A percentile compares a stretch with the other conserved stretches of the same genome.
phyloP scores from a whole-genome alignment of 208 protist genomes.

The Phytomonas sp. region DNA sequence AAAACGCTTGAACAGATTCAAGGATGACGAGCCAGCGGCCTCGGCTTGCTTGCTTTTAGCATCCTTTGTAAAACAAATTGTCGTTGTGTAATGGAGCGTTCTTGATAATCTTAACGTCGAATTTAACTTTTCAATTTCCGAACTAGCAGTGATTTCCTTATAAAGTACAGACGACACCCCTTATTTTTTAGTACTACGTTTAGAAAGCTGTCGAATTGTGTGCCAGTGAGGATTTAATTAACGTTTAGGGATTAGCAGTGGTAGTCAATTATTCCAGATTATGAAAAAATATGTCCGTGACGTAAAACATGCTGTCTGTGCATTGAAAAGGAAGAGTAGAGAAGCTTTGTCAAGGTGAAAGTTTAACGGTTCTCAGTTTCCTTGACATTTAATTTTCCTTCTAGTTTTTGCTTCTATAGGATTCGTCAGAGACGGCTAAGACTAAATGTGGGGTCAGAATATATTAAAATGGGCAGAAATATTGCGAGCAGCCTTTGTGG shows the following conservation, averaged over 20 bases:
- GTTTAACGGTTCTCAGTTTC: too few species aligned
- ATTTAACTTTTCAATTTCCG: not conserved
- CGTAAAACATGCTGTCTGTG: not conserved
- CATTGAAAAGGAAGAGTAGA: too few species aligned
- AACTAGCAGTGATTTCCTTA: not conserved
- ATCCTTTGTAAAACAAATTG: not conserved
- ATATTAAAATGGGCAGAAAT: not conserved
- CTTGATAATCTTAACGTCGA: not conserved
- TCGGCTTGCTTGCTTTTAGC: not conserved
- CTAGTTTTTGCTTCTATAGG: not conserved
- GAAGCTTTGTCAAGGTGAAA: too few species aligned
- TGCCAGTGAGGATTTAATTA: not conserved
- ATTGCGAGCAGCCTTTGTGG: not conserved
- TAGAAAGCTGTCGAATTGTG: not conserved
- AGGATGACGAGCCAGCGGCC: not conserved
- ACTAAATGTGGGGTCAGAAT: not conserved
- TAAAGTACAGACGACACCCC: not conserved
- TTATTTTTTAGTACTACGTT: not conserved
- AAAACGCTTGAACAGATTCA: not conserved
- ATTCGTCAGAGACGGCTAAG: not conserved
- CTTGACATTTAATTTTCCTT: too few species aligned
- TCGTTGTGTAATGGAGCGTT: not conserved
- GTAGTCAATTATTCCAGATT: not conserved
- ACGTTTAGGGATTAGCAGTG: not conserved
- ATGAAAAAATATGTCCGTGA: constrained; percentile 3